Percentiles rank a stretch among this genome's conserved stretches.
Conservation (phyloP, 2,329 filamentous ascomycete species). For the Colletotrichum orchidophilum region DNA sequence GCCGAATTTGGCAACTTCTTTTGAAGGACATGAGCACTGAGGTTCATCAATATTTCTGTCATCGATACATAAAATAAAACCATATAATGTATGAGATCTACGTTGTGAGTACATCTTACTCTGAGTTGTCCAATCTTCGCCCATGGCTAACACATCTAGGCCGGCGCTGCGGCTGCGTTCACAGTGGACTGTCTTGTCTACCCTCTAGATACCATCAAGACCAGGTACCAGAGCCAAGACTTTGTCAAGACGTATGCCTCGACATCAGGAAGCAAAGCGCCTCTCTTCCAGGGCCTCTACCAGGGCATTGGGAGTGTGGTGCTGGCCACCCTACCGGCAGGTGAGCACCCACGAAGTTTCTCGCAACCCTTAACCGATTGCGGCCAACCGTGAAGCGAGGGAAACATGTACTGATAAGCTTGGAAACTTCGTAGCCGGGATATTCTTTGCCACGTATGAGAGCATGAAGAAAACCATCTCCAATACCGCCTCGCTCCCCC, state of each 20-base stretch:
- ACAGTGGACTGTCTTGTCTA: slow-evolving; percentile 87
- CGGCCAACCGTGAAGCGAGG: not conserved
- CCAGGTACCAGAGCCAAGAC: slow-evolving; percentile 81
- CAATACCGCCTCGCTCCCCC: slow-evolving; percentile 64
- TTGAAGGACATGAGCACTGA: not conserved
- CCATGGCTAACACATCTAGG: slow-evolving; percentile 57
- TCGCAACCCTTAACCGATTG: not conserved
- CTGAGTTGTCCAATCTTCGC: not conserved
- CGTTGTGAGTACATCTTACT: slow-evolving; percentile 15
- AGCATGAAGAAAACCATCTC: slow-evolving; percentile 73
- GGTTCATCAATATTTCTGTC: too few species aligned
- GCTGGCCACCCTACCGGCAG: slow-evolving; percentile 87
- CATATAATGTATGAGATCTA: slow-evolving; percentile 35
- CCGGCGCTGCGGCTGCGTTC: slow-evolving; percentile 86
- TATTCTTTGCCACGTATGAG: slow-evolving; percentile 94
- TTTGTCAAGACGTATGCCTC: slow-evolving; percentile 74
- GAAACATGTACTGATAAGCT: not conserved
- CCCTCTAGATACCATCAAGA: slow-evolving; percentile 90
- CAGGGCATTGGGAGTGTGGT: slow-evolving; percentile 89
- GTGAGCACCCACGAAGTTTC: slow-evolving; percentile 50
- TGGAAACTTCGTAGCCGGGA: slow-evolving; percentile 64
- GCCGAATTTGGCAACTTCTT: not conserved
- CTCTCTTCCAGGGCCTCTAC: slow-evolving; percentile 79
- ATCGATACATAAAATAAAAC: not conserved
- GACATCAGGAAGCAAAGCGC: slow-evolving; percentile 60